A percentile compares a stretch with the other conserved stretches of the same genome.
Conservation (phyloP, 1,284 basidiomycete species). For the Tremellales sp. region DNA sequence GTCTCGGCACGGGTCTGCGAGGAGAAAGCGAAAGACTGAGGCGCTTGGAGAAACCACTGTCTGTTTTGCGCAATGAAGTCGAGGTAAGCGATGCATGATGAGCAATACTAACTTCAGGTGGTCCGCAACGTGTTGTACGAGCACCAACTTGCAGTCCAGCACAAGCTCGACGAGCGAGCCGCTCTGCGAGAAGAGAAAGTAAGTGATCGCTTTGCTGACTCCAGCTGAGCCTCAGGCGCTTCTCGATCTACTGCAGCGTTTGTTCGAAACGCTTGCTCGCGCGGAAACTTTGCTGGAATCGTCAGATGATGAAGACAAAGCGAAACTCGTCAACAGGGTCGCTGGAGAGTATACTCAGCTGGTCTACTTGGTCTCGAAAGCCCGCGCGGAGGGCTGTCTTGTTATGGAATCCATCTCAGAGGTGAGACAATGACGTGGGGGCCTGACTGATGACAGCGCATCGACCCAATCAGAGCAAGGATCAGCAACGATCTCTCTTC, state of each 20-base stretch:
- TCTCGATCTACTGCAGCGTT: conserved; percentile 76
- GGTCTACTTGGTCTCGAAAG: conserved; percentile 83
- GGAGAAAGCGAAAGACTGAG: conserved; percentile 73
- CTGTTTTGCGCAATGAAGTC: conserved; percentile 61
- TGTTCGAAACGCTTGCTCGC: conserved; percentile 78
- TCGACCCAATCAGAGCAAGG: conserved; percentile 72
- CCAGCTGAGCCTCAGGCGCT: conserved; percentile 56
- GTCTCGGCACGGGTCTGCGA: conserved; percentile 79
- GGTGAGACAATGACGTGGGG: conserved; percentile 56
- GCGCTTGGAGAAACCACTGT: conserved; percentile 63
- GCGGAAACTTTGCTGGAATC: conserved; percentile 76
- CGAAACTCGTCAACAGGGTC: conserved; percentile 76
- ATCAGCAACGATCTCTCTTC: conserved; percentile 78
- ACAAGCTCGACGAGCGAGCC: conserved; percentile 68
- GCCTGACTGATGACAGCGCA: conserved; percentile 56
- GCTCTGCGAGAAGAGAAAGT: conserved; percentile 79
- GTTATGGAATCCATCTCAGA: conserved; percentile 79
- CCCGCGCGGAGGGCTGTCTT: conserved; percentile 64
- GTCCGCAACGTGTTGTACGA: conserved; percentile 42
- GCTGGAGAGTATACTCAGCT: conserved; percentile 88
- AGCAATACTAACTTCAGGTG: conserved; percentile 14
- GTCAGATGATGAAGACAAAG: conserved; percentile 24
- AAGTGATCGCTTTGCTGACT: not conserved
- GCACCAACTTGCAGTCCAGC: conserved; percentile 67
- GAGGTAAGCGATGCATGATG: conserved; percentile 54